Evolutionary conservation across 2,329 filamentous ascomycete genomes (phyloP).

Genomic region (Neonectria punicea): DNA sequence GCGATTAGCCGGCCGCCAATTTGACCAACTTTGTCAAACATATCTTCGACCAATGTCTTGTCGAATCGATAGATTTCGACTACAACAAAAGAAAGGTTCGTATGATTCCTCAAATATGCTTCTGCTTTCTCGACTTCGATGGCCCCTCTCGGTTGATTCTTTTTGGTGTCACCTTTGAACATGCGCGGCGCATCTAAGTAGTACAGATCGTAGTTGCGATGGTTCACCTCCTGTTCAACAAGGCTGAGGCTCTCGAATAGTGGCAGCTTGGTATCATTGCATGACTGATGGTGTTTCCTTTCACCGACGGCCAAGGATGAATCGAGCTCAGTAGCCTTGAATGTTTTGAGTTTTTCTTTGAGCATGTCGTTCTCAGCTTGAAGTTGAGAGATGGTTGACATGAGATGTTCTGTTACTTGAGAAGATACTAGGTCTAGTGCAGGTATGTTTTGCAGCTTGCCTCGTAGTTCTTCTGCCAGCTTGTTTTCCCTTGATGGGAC

Average conservation of each 20-base stretch:
- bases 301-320: no score
- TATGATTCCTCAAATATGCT: constrained; percentile 1
- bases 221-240: not conserved
- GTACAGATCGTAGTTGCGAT: not conserved
- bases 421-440: not conserved
- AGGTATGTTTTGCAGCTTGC: not conserved
- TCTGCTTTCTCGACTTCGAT: not conserved
- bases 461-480: constrained; percentile 1
- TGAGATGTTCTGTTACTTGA: not conserved
- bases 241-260: not conserved
- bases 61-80: not conserved
- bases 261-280: not conserved
- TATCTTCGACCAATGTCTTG: rapidly evolving
- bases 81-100: constrained; percentile 7
- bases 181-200: constrained; percentile 19
- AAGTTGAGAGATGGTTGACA: constrained; percentile 12
- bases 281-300: not conserved
- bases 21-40: not conserved
- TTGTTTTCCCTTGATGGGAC: not conserved
- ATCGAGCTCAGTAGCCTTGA: not conserved
- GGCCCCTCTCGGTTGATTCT: constrained; percentile 3
- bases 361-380: constrained; percentile 19
- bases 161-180: constrained; percentile 21
- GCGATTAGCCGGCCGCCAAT: not conserved
- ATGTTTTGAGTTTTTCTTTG: constrained; percentile 7